Conservation (phyloP, 257 asterid species). For the Paulownia fortunei region DNA sequence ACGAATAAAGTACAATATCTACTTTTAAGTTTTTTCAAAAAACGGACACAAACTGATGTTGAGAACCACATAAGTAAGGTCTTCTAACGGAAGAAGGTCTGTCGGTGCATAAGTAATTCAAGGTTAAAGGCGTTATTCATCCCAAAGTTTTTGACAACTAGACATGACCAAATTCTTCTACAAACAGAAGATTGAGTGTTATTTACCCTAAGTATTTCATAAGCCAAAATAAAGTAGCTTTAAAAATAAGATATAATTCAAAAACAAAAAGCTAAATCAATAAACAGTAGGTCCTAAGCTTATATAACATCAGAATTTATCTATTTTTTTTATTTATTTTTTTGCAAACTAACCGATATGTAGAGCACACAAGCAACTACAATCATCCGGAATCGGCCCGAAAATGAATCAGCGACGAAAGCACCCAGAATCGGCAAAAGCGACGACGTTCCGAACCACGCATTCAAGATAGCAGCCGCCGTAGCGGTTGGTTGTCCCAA, state of each 20-base stretch:
- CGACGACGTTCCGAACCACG: conserved; percentile 36
- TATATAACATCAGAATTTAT: not conserved
- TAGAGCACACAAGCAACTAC: conserved; percentile 31
- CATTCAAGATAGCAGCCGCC: conserved; percentile 38
- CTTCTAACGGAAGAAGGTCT: too few relatives aligned
- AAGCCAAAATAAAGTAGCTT: not conserved
- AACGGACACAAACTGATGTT: too few relatives aligned
- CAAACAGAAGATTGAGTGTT: not conserved
- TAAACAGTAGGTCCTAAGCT: not conserved
- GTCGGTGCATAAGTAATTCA: too few relatives aligned
- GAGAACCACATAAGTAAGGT: too few relatives aligned
- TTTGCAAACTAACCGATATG: conserved; percentile 23
- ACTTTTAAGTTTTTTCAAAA: too few relatives aligned
- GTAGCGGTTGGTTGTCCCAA: conserved; percentile 38
- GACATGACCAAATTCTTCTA: not conserved
- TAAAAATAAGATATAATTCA: too few relatives aligned
- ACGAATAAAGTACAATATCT: too few relatives aligned
- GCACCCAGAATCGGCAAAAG: conserved; percentile 44
- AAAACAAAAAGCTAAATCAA: not conserved
- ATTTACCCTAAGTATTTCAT: not conserved
- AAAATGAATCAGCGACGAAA: conserved; percentile 37
- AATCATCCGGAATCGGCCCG: conserved; percentile 37
- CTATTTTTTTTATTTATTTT: too few relatives aligned
- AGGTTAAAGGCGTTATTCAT: too few relatives aligned
- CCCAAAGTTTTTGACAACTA: too few relatives aligned